Evolutionary conservation across 2,329 filamentous ascomycete genomes (phyloP).

Genomic region (Saccharata proteae): DNA sequence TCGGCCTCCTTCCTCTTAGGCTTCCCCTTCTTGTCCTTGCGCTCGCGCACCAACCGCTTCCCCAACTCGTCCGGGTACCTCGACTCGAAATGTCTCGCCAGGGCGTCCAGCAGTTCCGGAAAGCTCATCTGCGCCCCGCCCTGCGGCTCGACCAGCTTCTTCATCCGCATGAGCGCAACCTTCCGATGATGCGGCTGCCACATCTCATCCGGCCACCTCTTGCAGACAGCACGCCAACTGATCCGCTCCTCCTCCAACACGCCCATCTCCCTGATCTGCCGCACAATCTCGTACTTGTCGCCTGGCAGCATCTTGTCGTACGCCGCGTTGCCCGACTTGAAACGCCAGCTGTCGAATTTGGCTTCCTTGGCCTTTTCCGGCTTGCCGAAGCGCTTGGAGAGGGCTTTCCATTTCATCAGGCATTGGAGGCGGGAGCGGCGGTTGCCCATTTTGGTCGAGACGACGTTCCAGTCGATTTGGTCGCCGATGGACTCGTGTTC

Average conservation of each 20-base stretch:
- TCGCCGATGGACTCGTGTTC: slow-evolving; percentile 2
- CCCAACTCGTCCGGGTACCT: slow-evolving; percentile 12
- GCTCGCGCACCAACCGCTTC: slow-evolving; percentile 6
- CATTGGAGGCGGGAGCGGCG: slow-evolving; percentile 57
- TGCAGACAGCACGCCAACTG: slow-evolving; percentile 21
- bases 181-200: slow-evolving; percentile 16
- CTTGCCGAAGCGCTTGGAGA: slow-evolving; percentile 3
- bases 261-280: slow-evolving; percentile 17
- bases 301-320: slow-evolving; percentile 26
- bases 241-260: slow-evolving; percentile 20
- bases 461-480: slow-evolving; percentile 55
- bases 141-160: slow-evolving; percentile 11
- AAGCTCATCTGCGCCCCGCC: slow-evolving; percentile 9
- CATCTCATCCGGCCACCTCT: slow-evolving; percentile 14
- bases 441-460: slow-evolving; percentile 50
- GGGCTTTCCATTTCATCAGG: slow-evolving; percentile 49
- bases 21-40: slow-evolving; percentile 9
- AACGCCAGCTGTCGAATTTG: slow-evolving; percentile 11
- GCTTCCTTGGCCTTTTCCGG: slow-evolving; percentile 5
- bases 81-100: slow-evolving; percentile 13
- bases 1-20: slow-evolving; percentile 7
- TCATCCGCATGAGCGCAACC: slow-evolving; percentile 12
- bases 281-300: slow-evolving; percentile 30
- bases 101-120: slow-evolving; percentile 12
- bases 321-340: slow-evolving; percentile 11